Percentiles rank a stretch among this genome's conserved stretches.
These are phyloP conservation scores for Neurospora terricola DNA, from an alignment of 495 filamentous ascomycete genomes.

Conservation along the genomic window DNA sequence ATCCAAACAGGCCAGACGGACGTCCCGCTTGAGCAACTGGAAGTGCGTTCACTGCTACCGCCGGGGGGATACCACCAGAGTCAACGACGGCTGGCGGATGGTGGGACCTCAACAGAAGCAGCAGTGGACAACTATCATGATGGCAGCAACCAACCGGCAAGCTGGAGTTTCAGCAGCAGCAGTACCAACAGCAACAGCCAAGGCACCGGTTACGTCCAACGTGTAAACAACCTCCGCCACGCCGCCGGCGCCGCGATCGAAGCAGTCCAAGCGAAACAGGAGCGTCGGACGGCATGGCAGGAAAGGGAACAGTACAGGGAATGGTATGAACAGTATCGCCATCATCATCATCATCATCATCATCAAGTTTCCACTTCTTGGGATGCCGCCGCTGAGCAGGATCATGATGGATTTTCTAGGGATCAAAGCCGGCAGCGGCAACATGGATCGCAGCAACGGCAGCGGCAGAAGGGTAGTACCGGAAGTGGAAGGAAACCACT, in stretches of 20 bases:
- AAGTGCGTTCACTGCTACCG: slow-evolving; percentile 16
- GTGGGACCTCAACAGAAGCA: not conserved
- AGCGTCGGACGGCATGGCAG: not conserved
- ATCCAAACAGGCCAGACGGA: slow-evolving; percentile 41
- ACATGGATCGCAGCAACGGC: not conserved
- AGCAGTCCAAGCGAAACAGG: not conserved
- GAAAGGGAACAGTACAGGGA: not conserved
- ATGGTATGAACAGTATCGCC: not conserved
- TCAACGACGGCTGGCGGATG: not conserved
- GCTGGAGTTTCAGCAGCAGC: not conserved
- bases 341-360: not conserved
- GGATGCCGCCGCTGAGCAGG: not conserved
- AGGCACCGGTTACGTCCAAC: not conserved
- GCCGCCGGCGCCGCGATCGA: not conserved
- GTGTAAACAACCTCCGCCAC: not conserved
- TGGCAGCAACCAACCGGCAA: not conserved
- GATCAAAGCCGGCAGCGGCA: not conserved
- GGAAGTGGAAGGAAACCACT: not conserved
- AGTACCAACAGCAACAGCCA: not conserved
- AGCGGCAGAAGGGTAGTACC: not conserved
- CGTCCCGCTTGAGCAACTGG: slow-evolving; percentile 35
- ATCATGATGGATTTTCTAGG: not conserved
- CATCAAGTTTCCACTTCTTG: not conserved
- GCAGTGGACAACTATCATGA: not conserved
- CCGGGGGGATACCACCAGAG: not conserved